phyloP scores from a whole-genome alignment of 345 rosid genomes.

The Brassica napus region DNA sequence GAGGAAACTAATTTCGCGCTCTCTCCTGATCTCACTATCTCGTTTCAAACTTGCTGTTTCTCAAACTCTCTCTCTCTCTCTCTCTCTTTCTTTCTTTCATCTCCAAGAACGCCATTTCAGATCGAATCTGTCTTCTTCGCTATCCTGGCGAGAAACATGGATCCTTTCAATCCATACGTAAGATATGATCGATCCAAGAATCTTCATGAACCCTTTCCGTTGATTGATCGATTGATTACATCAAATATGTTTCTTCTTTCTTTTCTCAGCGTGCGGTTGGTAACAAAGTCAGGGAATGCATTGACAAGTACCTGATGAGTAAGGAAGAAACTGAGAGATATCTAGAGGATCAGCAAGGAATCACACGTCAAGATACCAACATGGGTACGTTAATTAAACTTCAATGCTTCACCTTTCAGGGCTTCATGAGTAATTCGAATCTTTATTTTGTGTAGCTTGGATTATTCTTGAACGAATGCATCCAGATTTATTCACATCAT shows the following conservation, averaged over 20 bases:
- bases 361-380: neutral
- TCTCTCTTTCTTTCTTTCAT: neutral
- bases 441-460: neutral
- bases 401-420: neutral
- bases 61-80: neutral
- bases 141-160: neutral
- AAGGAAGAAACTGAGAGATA: neutral
- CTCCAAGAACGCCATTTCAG: neutral
- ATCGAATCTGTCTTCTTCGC: neutral
- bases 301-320: neutral
- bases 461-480: neutral
- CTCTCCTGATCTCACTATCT: neutral
- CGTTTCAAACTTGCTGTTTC: neutral
- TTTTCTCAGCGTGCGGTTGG: neutral
- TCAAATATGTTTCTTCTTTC: neutral
- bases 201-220: neutral
- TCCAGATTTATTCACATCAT: neutral
- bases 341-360: neutral
- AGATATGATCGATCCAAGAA: neutral
- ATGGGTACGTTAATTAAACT: neutral
- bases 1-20: neutral
- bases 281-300: neutral
- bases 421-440: neutral
- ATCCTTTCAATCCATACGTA: neutral
- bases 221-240: neutral